Evolutionary conservation across 1,284 basidiomycete species (phyloP).

Genomic region (Anthracocystis walkeri): DNA sequence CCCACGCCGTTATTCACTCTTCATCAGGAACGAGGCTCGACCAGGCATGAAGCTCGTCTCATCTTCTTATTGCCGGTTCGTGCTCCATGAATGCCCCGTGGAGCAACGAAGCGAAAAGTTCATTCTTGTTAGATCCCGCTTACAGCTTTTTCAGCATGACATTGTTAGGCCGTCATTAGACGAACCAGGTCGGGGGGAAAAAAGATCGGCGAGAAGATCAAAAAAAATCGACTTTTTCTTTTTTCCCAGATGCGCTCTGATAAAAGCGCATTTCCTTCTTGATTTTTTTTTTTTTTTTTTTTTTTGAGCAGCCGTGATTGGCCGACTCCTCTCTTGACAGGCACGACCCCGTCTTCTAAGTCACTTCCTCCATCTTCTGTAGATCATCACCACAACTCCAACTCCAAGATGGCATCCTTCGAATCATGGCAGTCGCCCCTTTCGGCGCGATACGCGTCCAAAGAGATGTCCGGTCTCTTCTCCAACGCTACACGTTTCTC

Average conservation of each 20-base stretch:
- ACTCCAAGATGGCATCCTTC: conserved; percentile 40
- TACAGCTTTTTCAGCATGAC: not conserved
- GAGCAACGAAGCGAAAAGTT: too few species aligned
- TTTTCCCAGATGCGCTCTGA: too few species aligned
- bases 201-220: not conserved
- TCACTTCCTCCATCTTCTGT: not conserved
- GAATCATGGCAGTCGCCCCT: conserved; percentile 68
- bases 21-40: too few species aligned
- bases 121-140: not conserved
- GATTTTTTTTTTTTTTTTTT: not conserved
- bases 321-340: conserved; percentile 1
- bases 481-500: conserved; percentile 91
- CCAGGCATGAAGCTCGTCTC: too few species aligned
- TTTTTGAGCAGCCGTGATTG: conserved; percentile 2
- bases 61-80: too few species aligned
- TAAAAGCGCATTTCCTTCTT: too few species aligned
- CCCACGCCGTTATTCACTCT: too few species aligned
- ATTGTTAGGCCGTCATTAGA: not conserved
- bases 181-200: too few species aligned
- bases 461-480: conserved; percentile 97
- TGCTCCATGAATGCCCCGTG: too few species aligned
- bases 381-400: not conserved
- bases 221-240: not conserved
- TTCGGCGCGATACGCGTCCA: conserved; percentile 88
- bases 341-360: not conserved